Base-by-base conservation (phyloP, 2,329 filamentous ascomycete genomes). In the Bipolaris cookei region DNA sequence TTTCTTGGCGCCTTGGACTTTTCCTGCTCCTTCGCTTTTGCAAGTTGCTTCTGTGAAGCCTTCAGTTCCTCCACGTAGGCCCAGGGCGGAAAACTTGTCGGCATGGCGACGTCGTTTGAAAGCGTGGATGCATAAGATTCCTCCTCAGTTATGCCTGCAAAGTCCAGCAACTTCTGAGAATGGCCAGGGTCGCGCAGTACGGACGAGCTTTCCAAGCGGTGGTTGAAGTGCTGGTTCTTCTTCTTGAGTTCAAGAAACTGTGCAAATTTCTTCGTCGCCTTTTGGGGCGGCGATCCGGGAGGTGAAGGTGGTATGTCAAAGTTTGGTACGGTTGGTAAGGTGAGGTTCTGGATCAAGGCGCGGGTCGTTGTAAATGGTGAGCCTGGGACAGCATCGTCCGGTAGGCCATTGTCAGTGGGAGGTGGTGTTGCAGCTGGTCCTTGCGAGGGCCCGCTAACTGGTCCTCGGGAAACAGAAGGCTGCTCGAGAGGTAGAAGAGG, bases 191-290 rank as follows among this genome's bases (percentile, higher is more conserved):
- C 94, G 49, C 85, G 84, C 56, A 93, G 79, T 6, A 89, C 86
- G 0, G 84, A 77, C 0, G 88, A 90, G 55, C 83, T 82, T 34
- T 89, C 85, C 7, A 95, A 80, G 59, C 89, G 88, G 66, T 86
- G 81, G 73, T 95, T 93, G 81, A 94, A 94, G 76, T 95, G 91
- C 14, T 88, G 82, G 4, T 88, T 88, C 61, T 88, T 86, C 69
- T 86, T 87, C 78, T 95, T 95, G n/a, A 94, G 82, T 43, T 86
- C 82, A 0, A 94, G 83, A 64, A 95, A 94, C 57, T 87, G 86
- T 61, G 86, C 83, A 65, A 94, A 89, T 67, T 91, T 92, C 64
- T 84, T 82, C 48, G 84, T 88, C 11, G 87, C 69, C 37, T 65
- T 67, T 39, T 76, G 74, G 18, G 77, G 76, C 13, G 78, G 78